Conservation (phyloP, 345 rosid genomes). For the Brassica nigra region DNA sequence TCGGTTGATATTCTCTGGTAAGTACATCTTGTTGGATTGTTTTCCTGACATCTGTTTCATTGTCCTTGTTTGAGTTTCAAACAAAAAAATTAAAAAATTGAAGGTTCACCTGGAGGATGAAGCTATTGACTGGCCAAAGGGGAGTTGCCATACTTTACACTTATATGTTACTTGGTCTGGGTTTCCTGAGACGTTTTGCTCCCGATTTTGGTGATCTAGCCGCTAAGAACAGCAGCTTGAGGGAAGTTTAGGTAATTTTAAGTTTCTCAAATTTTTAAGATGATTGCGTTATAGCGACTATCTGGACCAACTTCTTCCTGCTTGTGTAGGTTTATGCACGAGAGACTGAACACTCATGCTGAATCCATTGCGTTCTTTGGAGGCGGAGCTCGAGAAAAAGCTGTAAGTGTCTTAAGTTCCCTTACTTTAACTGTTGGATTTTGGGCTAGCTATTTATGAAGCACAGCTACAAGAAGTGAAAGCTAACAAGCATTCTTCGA, state of each 20-base stretch:
- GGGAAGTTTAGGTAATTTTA: conserved; percentile 77
- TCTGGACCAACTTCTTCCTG: conserved; percentile 26
- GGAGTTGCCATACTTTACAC: conserved; percentile 93
- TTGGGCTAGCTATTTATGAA: background rate
- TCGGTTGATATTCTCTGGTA: conserved; percentile 92
- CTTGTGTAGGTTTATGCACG: conserved; percentile 94
- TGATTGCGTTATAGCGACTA: conserved; percentile 20
- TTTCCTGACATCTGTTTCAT: background rate
- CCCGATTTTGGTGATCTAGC: conserved; percentile 95
- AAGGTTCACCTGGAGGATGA: conserved; percentile 99
- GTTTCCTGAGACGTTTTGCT: conserved; percentile 82
- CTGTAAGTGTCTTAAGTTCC: conserved; percentile 60
- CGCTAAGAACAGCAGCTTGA: conserved; percentile 84
- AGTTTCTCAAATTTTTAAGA: conserved; percentile 3
- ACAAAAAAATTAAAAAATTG: background rate
- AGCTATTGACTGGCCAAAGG: conserved; percentile 85
- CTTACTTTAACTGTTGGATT: conserved; percentile 14
- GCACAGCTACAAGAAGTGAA: conserved; percentile 14
- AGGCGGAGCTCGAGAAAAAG: conserved; percentile 96
- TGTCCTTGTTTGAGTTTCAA: background rate
- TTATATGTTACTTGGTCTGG: conserved; percentile 96
- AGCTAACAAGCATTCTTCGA: background rate
- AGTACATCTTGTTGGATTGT: conserved; percentile 34
- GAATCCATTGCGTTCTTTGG: conserved; percentile 99
- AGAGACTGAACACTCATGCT: conserved; percentile 95